Evolutionary conservation across 2,329 filamentous ascomycete genomes (phyloP), one percentile per base, ranked within the genome.

Genomic region (Fusarium agapanthi): DNA sequence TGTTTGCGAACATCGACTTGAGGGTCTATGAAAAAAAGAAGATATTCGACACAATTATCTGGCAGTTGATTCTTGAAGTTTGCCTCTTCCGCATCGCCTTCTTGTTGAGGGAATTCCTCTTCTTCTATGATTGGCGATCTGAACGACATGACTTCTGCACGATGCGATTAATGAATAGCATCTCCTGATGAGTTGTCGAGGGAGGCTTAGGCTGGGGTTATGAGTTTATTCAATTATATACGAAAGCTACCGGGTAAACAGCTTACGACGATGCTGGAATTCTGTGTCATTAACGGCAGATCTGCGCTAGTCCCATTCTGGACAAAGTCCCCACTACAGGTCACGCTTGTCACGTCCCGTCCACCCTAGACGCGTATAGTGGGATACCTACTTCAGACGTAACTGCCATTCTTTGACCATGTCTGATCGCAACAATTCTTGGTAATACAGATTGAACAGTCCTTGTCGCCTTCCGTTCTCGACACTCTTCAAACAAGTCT

Each of bases 41-140:
- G 89, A 81, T 97, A 98, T 80, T 97, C 93, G 59, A 97, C 90
- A 70, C 90, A 93, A 80, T 97, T 95, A 55, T 98, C 95, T 0
- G 94, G 90, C 2, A 97, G 85, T 22, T 76, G 75, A 11, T 67
- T 69, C 11, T 64, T 61, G 34, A 65, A 61, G 16, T 34, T 53
- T 7, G 56, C 24, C 6, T 75, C 64, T 4, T 47, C 66, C 12
- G 54, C 35, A 13, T 69, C 50, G 9, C 38, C 32, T 8, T 40
- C 28, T 20, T 57, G 44, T 16, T 51, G 45, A 13, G 54, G 26
- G 7, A 34, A 4, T 13, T 26, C 38, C 3, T 37, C 60, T 16
- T 53, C 67, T 20, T 71, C 65, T 41, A 60, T 28, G 5, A 57
- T 48, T 7, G 48, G 24, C 7, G 71, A 66, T n/a, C 26, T 66